Base-by-base conservation (phyloP, 768 basidiomycete species). In the Neoboletus magnificus region DNA sequence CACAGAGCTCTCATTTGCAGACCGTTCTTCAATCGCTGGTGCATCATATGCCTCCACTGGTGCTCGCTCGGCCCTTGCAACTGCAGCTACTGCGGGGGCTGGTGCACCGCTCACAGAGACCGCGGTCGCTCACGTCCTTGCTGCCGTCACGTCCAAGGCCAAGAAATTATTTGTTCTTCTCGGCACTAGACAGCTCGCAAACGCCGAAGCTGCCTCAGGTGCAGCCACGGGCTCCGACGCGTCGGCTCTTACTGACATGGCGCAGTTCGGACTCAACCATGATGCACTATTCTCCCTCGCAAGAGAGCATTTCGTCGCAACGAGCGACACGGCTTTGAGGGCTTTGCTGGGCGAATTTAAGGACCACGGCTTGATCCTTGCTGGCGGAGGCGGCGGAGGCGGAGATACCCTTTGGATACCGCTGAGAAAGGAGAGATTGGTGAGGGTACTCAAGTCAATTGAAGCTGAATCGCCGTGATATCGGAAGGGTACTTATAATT, bases 331-430 rank as follows among this genome's bases (percentile, higher is more conserved):
- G 4, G 84, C 93, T 36, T 76, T 96, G 64, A 79, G 89, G 41
- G 82, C 91, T 10, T 76, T 96, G 33, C 74, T 98, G 49, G 86
- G 86, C 13, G 97, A 98, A 71, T 98, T 95, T 71, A 81, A 83
- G 63, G 97, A 98, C 70, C 97, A 99, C 61, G 84, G 83, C 3
- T 68, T 98, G 66, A 83, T 98, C n/a, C 76, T 91, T 39, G 75
- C 75, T 62, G 68, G 76, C 54, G 72, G 74, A 39, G 63, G 79
- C 57, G 69, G 78, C 33, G 77, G 79, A 51, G 66, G 74, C 48
- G 84, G 57, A 23, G 66, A 92, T 71, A 78, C 83, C 65, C 73
- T 94, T 41, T 97, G 93, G 93, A 91, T 97, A 62, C 91, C 92
- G 2, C 63, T 98, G 62, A 78, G 89, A 58, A 87, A 86, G 70